phyloP scores from a whole-genome alignment of 345 rosid genomes.

The Eucalyptus marginata region DNA sequence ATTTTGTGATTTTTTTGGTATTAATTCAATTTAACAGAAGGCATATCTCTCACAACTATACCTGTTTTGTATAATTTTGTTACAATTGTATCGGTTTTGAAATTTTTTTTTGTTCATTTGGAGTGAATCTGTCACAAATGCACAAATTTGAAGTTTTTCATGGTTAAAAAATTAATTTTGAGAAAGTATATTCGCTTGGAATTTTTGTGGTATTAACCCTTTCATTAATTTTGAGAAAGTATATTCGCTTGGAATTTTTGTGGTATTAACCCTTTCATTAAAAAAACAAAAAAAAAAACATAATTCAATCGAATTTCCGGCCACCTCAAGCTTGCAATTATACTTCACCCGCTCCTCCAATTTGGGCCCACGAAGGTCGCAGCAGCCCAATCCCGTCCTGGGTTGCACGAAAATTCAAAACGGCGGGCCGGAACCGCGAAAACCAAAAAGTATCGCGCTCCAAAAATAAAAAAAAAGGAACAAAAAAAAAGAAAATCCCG shows the following conservation, averaged over 20 bases:
- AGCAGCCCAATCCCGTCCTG: neutral
- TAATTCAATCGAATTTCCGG: neutral
- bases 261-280: too few species aligned
- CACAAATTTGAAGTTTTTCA: rapidly evolving
- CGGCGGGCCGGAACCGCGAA: neutral
- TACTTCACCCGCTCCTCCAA: neutral
- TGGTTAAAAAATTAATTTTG: too few species aligned
- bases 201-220: too few species aligned
- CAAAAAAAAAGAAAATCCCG: rapidly evolving
- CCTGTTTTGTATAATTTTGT: rapidly evolving
- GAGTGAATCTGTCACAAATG: rapidly evolving
- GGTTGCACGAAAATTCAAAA: neutral
- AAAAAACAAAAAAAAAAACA: too few species aligned
- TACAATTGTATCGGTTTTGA: rapidly evolving
- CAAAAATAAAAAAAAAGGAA: neutral
- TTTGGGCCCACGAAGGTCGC: neutral
- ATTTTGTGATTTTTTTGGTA: too few species aligned
- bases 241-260: too few species aligned
- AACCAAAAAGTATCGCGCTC: neutral
- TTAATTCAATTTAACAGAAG: rapidly evolving
- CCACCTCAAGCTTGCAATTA: neutral
- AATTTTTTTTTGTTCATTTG: too few species aligned
- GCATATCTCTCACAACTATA: too few species aligned
- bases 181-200: too few species aligned
- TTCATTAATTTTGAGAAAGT: too few species aligned